Evolutionary conservation across 2,329 filamentous ascomycete genomes (phyloP).

Genomic region (Stemphylium vesicarium): DNA sequence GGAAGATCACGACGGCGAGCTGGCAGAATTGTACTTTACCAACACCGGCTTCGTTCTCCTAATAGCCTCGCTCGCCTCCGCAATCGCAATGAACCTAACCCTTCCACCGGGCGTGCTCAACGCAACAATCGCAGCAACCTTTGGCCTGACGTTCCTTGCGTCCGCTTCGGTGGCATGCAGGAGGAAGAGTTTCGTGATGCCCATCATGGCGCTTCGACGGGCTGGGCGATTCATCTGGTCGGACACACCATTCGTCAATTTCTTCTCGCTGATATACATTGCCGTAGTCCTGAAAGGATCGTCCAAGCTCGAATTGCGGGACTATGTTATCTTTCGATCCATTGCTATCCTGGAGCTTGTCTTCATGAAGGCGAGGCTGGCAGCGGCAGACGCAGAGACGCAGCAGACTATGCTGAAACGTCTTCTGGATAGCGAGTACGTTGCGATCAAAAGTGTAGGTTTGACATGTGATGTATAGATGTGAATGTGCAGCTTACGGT

Average conservation of each 20-base stretch:
- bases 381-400: not conserved
- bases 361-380: not conserved
- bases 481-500: not conserved
- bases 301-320: not conserved
- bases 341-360: not conserved
- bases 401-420: not conserved
- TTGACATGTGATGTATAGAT: not conserved
- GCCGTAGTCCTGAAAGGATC: slow-evolving; percentile 1
- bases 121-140: slow-evolving; percentile 5
- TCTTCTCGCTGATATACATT: slow-evolving; percentile 1
- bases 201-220: slow-evolving; percentile 10
- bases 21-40: slow-evolving; percentile 9
- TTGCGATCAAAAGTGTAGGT: not conserved
- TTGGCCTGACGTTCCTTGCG: slow-evolving; percentile 7
- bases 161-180: slow-evolving; percentile 8
- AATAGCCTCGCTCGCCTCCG: slow-evolving; percentile 4
- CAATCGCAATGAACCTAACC: slow-evolving; percentile 9
- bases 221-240: slow-evolving; percentile 9
- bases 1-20: slow-evolving; percentile 8
- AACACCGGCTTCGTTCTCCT: slow-evolving; percentile 9
- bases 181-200: slow-evolving; percentile 7
- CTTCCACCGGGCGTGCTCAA: slow-evolving; percentile 3
- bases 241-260: not conserved
- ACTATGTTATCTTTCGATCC: not conserved
- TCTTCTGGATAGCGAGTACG: not conserved